These are phyloP conservation scores for Stemphylium vesicarium DNA, from an alignment of 2,329 filamentous ascomycete species.

Conservation along the genomic window DNA sequence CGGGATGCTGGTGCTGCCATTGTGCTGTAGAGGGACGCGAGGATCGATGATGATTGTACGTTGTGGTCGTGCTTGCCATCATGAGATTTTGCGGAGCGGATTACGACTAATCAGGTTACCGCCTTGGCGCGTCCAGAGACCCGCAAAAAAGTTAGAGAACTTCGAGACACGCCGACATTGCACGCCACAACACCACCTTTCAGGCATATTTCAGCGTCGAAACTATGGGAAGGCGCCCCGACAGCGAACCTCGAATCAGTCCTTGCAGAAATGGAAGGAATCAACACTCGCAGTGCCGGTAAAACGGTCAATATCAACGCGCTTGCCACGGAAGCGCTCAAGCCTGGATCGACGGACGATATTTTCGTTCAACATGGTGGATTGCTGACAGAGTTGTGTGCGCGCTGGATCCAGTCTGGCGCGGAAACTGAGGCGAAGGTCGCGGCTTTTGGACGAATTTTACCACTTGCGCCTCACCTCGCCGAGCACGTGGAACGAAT, in stretches of 20 bases:
- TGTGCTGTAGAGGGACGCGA: constrained; percentile 22
- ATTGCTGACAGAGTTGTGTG: constrained; percentile 81
- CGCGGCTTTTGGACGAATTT: constrained; percentile 76
- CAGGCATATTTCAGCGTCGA: constrained; percentile 35
- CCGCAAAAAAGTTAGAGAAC: constrained; percentile 37
- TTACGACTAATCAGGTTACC: constrained; percentile 31
- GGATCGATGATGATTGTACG: constrained; percentile 25
- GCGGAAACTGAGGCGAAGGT: constrained; percentile 53
- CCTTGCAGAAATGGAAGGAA: constrained; percentile 27
- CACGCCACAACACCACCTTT: constrained; percentile 26
- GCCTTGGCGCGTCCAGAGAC: constrained; percentile 27
- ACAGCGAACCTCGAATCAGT: constrained; percentile 14
- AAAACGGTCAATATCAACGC: constrained; percentile 36
- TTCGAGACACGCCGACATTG: constrained; percentile 14
- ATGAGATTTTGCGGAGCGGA: constrained; percentile 40
- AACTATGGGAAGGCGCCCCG: constrained; percentile 47
- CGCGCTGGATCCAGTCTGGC: constrained; percentile 71
- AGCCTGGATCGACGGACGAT: constrained; percentile 71
- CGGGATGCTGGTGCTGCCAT: constrained; percentile 56
- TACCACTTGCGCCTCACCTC: constrained; percentile 83
- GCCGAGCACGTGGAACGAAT: constrained; percentile 70
- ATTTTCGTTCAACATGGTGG: constrained; percentile 77
- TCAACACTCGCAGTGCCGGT: constrained; percentile 20
- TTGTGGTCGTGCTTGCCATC: constrained; percentile 25
- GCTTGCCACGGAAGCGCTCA: constrained; percentile 55